A percentile compares a stretch with the other conserved stretches of the same genome.
phyloP scores from a whole-genome alignment of 345 rosid genomes.

The Cardamine resedifolia region DNA sequence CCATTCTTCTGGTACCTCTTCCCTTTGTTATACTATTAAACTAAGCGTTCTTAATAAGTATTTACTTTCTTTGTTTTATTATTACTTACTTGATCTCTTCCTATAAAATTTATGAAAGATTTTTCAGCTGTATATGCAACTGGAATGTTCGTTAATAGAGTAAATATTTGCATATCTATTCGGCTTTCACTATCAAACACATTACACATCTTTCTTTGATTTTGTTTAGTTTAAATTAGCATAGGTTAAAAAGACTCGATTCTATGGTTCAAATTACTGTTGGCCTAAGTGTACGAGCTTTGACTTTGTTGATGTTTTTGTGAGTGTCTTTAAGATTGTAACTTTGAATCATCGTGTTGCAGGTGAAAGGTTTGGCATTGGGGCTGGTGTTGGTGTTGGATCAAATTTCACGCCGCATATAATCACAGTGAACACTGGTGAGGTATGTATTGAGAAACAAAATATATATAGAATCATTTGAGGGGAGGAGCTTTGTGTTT shows the following conservation, averaged over 20 bases:
- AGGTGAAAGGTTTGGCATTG: constrained; percentile 54
- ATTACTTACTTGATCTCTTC: not conserved
- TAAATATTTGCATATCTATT: not conserved
- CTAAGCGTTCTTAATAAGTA: not conserved
- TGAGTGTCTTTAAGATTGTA: not conserved
- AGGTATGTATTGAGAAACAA: constrained; percentile 49
- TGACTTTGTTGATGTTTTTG: not conserved
- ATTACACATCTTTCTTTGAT: not conserved
- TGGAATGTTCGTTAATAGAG: not conserved
- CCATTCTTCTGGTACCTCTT: constrained; percentile 49
- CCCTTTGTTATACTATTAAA: not conserved
- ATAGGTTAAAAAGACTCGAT: not conserved
- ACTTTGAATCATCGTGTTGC: constrained; percentile 25
- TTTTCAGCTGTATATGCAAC: not conserved
- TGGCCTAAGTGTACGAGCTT: not conserved
- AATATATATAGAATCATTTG: not conserved
- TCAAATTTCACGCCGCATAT: constrained; percentile 79
- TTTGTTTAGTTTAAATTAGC: not conserved
- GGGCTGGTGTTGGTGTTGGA: constrained; percentile 59
- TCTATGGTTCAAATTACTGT: not conserved
- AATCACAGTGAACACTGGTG: constrained; percentile 74
- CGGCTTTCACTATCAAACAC: not conserved
- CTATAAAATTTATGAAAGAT: not conserved
- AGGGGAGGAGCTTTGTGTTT: not conserved
- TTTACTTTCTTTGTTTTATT: not conserved